Percentiles rank a stretch among this genome's conserved stretches.
phyloP scores from a whole-genome alignment of 116 monocot species.

The Phalaenopsis hybrid region DNA sequence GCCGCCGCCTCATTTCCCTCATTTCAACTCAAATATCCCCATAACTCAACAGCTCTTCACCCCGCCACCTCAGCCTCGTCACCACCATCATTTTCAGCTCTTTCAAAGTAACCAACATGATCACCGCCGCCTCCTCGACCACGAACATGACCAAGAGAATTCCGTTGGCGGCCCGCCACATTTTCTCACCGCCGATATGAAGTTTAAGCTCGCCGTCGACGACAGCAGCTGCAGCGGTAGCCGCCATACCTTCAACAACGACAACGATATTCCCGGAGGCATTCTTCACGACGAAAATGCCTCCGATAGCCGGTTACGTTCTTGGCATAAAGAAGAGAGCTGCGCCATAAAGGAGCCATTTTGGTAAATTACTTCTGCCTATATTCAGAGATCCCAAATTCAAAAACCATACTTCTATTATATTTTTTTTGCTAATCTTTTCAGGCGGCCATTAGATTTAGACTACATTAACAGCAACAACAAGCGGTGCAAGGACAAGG shows the following conservation, averaged over 20 bases:
- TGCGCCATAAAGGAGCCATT: conserved; percentile 78
- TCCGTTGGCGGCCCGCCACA: conserved; percentile 16
- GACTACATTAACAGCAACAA: conserved; percentile 74
- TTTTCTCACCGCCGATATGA: conserved; percentile 35
- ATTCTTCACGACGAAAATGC: conserved; percentile 33
- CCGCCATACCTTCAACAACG: conserved; percentile 22
- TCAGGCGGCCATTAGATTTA: conserved; percentile 65
- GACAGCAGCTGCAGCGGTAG: conserved; percentile 33
- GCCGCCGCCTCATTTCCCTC: conserved; percentile 22
- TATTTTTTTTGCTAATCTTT: too few species aligned
- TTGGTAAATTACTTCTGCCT: conserved; percentile 36
- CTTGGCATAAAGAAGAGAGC: conserved; percentile 58
- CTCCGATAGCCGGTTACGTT: conserved; percentile 33
- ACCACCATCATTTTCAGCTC: conserved; percentile 17
- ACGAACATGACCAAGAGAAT: conserved; percentile 36
- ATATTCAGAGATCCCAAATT: background rate
- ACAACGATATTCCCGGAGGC: conserved; percentile 15
- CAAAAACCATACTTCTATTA: background rate
- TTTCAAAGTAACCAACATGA: conserved; percentile 22
- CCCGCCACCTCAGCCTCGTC: conserved; percentile 9
- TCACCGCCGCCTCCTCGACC: conserved; percentile 19
- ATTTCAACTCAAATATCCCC: conserved; percentile 31
- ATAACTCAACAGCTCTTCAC: conserved; percentile 45
- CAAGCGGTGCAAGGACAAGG: conserved; percentile 64
- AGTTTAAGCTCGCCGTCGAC: conserved; percentile 65